Conservation (phyloP, 441 rosid species). For the Populus hybrid region DNA sequence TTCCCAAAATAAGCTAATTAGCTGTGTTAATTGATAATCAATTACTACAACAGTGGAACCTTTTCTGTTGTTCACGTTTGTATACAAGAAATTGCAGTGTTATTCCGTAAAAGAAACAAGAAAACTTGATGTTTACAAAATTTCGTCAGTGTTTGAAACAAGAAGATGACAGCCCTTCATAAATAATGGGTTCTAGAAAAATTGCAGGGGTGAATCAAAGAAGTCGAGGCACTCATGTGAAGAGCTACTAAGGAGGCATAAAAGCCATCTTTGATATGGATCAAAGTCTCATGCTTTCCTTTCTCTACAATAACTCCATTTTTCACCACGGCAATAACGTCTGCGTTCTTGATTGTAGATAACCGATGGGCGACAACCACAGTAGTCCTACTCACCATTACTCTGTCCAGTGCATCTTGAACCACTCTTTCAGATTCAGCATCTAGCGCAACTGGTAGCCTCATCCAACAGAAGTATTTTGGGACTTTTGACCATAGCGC, state of each 20-base stretch:
- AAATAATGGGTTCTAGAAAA: no score
- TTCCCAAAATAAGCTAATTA: no score
- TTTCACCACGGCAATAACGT: conserved; percentile 59
- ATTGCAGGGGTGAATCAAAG: neutral
- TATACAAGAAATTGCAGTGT: no score
- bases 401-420: conserved; percentile 59
- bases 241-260: conserved; percentile 63
- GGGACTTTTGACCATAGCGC: conserved; percentile 64
- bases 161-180: no score
- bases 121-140: no score
- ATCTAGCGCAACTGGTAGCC: conserved; percentile 74
- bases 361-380: conserved; percentile 67
- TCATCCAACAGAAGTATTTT: conserved; percentile 58
- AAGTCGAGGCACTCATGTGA: conserved; percentile 36
- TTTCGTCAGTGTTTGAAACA: no score
- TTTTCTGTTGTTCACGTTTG: no score
- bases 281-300: conserved; percentile 55
- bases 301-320: conserved; percentile 62
- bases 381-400: conserved; percentile 55
- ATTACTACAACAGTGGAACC: no score
- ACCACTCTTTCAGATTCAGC: conserved; percentile 67
- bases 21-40: no score
- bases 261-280: conserved; percentile 43
- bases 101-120: no score
- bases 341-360: conserved; percentile 56